Evolutionary conservation across 306 rosid species (phyloP).

Genomic region (Nissolia schottii): DNA sequence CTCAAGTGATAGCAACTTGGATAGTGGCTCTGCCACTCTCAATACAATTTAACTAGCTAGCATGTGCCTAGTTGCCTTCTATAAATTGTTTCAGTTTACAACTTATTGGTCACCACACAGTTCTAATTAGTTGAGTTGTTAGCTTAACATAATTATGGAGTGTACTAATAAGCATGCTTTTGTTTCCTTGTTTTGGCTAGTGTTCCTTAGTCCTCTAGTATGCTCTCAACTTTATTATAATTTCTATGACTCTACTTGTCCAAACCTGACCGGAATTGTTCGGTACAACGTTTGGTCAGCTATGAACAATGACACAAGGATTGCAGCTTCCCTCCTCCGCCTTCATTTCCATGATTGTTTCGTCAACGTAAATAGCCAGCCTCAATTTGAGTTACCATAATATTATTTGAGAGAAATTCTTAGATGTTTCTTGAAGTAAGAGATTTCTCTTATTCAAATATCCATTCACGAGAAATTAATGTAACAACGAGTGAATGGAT

Average conservation of each 20-base stretch:
- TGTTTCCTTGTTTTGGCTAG: slow-evolving; percentile 39
- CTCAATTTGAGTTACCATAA: not conserved
- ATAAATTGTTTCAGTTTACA: slow-evolving; percentile 33
- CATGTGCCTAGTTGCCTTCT: slow-evolving; percentile 8
- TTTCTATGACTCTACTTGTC: slow-evolving; percentile 63
- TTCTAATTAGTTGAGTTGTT: slow-evolving; percentile 14
- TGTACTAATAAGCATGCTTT: slow-evolving; percentile 20
- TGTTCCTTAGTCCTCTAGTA: slow-evolving; percentile 44
- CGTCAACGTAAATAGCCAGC: slow-evolving; percentile 44
- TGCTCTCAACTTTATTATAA: slow-evolving; percentile 64
- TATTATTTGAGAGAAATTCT: too few relatives aligned
- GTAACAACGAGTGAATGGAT: too few relatives aligned
- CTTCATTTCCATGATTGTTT: slow-evolving; percentile 96
- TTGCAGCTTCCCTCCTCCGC: slow-evolving; percentile 91
- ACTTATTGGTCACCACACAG: slow-evolving; percentile 17
- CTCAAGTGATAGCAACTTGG: slow-evolving; percentile 27
- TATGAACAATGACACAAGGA: slow-evolving; percentile 67
- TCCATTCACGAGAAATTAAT: too few relatives aligned
- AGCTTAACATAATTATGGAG: slow-evolving; percentile 31
- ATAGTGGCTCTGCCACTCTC: slow-evolving; percentile 60
- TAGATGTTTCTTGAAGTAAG: too few relatives aligned
- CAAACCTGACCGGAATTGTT: slow-evolving; percentile 52
- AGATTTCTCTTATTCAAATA: too few relatives aligned
- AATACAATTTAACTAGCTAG: not conserved
- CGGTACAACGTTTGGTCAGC: slow-evolving; percentile 56